These are phyloP conservation scores for Plectosphaerella cucumerina DNA, from an alignment of 2,329 filamentous ascomycete species.

Conservation along the genomic window DNA sequence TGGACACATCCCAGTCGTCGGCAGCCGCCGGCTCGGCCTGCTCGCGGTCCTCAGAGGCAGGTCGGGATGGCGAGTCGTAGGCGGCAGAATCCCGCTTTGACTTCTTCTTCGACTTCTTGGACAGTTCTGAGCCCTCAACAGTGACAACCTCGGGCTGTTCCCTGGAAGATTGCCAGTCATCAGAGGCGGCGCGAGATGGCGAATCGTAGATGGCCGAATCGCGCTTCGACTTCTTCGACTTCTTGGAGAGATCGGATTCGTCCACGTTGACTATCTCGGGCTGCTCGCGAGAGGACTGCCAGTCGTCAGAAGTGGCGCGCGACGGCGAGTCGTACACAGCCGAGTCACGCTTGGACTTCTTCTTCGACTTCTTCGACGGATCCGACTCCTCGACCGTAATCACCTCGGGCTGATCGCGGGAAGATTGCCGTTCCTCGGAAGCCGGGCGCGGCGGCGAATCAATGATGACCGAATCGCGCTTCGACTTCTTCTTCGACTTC, in stretches of 20 bases:
- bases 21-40: slow-evolving; percentile 13
- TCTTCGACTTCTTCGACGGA: too few relatives aligned
- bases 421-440: slow-evolving; percentile 26
- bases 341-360: slow-evolving; percentile 12
- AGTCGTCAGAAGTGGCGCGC: slow-evolving; percentile 30
- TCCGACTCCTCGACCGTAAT: slow-evolving; percentile 14
- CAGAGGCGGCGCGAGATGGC: slow-evolving; percentile 23
- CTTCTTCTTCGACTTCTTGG: slow-evolving; percentile 29
- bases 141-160: slow-evolving; percentile 20
- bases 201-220: slow-evolving; percentile 21
- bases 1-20: slow-evolving; percentile 30
- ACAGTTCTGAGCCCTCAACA: slow-evolving; percentile 27
- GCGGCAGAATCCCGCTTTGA: slow-evolving; percentile 13
- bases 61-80: slow-evolving; percentile 25
- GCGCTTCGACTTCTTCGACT: slow-evolving; percentile 8
- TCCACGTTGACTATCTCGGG: slow-evolving; percentile 19
- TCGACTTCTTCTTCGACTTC: slow-evolving; percentile 26
- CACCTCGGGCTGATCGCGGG: slow-evolving; percentile 15
- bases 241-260: too few relatives aligned
- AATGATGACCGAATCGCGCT: slow-evolving; percentile 13
- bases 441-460: slow-evolving; percentile 26
- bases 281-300: slow-evolving; percentile 5
- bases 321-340: slow-evolving; percentile 24
- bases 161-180: slow-evolving; percentile 15
- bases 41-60: slow-evolving; percentile 26